A percentile compares a stretch with the other conserved stretches of the same genome.
Conservation (phyloP, 108 stramenopile genomes). For the Cyclotella baltica region DNA sequence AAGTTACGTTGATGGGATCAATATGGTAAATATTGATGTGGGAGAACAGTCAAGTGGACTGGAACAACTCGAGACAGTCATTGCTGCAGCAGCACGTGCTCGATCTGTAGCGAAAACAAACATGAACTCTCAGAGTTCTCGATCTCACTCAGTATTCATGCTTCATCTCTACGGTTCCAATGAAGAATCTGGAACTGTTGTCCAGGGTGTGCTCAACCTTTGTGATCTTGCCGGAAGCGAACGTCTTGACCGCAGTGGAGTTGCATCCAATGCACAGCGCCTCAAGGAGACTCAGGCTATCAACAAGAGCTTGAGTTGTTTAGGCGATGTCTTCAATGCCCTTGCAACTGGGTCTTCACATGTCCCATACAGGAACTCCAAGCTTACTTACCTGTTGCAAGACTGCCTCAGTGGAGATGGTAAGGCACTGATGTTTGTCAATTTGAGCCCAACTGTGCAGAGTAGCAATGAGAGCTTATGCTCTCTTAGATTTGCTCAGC, state of each 20-base stretch:
- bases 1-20: conserved; percentile 92
- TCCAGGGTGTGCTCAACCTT: conserved; percentile 95
- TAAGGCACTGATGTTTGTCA: conserved; percentile 94
- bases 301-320: conserved; percentile 97
- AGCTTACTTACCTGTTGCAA: conserved; percentile 91
- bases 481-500: conserved; percentile 84
- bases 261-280: conserved; percentile 77
- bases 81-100: conserved; percentile 88
- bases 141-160: conserved; percentile 99
- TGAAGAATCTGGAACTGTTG: conserved; percentile 83
- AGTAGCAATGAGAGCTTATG: conserved; percentile 83
- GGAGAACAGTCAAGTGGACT: conserved; percentile 64
- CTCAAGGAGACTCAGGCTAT: conserved; percentile 97
- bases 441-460: conserved; percentile 77
- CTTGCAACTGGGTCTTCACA: conserved; percentile 90
- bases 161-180: conserved; percentile 94
- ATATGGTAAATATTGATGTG: conserved; percentile 83
- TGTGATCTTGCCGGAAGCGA: conserved; percentile 99
- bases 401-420: conserved; percentile 90
- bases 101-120: conserved; percentile 96
- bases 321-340: conserved; percentile 97
- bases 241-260: conserved; percentile 94
- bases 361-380: conserved; percentile 89
- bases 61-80: conserved; percentile 86
- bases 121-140: conserved; percentile 98